Evolutionary conservation across 2,329 filamentous ascomycete species (phyloP), one percentile per base, ranked within the genome.

Genomic region (Colletotrichum limetticola): DNA sequence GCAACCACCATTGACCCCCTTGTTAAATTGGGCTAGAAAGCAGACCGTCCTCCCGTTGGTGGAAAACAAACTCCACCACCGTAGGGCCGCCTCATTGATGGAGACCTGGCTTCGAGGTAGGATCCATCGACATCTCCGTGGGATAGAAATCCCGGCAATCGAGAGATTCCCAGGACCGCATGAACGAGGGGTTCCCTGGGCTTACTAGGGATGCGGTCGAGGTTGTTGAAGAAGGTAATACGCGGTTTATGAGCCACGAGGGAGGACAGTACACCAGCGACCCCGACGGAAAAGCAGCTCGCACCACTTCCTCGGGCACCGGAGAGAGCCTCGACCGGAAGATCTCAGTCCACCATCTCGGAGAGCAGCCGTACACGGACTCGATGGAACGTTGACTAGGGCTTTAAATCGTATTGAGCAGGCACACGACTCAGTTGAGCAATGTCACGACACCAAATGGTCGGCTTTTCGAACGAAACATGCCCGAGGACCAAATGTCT

Each of bases 381-480:
- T 69, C 32, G 32, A 72, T 72, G 70, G 59, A 56, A 69, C 66
- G 53, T 60, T n/a, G 66, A 60, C 66, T 24, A 72, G 66, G 70
- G 66, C 59, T 64, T 8, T 71, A 53, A 42, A 56, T 69, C 66
- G 60, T 28, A 28, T 22, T 30, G 11, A 26, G 55, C 49, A 30
- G 37, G 59, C 35, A 26, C 55, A 49, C 42, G 70, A 69, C 49
- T 69, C 70, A 59, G 66, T 28, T 12, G 46, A 35, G n/a, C 16
- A n/a, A 46, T 22, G 46, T 55, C 52, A 11, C 58, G 32, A 28
- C 5, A 16, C 14, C 7, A 22, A 19, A 57, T 55, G 32, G 60
- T 65, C 70, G 59, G 55, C 46, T 61, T 61, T 64, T 70, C 70
- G 70, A 70, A 42, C 12, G 3, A 65, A 69, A 52, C n/a, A 22